Conservation (phyloP, 306 rosid species). For the Medicago truncatula region DNA sequence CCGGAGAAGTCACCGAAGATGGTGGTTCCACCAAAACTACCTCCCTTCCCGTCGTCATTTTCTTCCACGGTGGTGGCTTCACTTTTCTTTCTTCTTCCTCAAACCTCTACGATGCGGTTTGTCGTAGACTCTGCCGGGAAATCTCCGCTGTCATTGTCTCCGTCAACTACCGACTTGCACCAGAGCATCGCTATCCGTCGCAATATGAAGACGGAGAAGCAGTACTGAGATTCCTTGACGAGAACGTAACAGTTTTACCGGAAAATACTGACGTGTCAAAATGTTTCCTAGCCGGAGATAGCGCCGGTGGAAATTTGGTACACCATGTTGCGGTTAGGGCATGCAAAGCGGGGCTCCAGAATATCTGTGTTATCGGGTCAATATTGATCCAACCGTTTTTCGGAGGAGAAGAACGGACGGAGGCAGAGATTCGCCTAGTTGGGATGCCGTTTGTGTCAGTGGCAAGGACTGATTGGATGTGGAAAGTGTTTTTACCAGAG, state of each 20-base stretch:
- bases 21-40: not conserved
- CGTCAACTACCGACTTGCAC: conserved; percentile 75
- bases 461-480: too few species aligned
- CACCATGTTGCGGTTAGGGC: conserved; percentile 66
- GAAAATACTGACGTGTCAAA: conserved; percentile 54
- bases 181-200: conserved; percentile 67
- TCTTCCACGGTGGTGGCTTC: conserved; percentile 65
- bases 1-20: not conserved
- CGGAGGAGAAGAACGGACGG: conserved; percentile 77
- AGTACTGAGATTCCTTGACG: conserved; percentile 53
- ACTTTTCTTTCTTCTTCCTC: conserved; percentile 47
- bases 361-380: conserved; percentile 42
- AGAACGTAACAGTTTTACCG: conserved; percentile 43
- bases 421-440: conserved; percentile 48
- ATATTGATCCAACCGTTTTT: conserved; percentile 76
- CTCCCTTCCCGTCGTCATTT: conserved; percentile 29
- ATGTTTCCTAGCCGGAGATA: conserved; percentile 74
- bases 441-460: too few species aligned
- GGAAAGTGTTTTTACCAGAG: too few species aligned
- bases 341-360: conserved; percentile 7
- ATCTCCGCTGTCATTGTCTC: conserved; percentile 62
- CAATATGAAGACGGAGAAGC: conserved; percentile 81
- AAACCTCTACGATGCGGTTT: conserved; percentile 51
- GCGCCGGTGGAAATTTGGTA: conserved; percentile 82
- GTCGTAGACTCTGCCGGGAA: conserved; percentile 51